Conservation (phyloP, 164 flowering plant species). For the Annona squamosa region DNA sequence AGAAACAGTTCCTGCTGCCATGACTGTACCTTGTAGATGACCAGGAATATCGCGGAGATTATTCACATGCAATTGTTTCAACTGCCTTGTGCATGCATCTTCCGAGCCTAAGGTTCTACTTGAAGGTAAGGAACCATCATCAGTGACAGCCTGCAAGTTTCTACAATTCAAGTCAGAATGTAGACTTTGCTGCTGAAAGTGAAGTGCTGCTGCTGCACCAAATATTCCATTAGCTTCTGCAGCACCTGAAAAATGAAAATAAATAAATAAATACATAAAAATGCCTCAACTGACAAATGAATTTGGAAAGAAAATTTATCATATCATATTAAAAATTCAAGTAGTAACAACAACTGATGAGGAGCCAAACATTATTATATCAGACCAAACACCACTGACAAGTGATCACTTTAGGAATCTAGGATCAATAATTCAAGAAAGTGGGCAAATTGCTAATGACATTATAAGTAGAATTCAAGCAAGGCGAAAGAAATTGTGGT, state of each 20-base stretch:
- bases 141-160: constrained; percentile 27
- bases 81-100: constrained; percentile 57
- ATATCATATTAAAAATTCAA: too few relatives aligned
- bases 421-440: too few relatives aligned
- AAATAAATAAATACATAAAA: background rate
- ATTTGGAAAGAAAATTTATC: too few relatives aligned
- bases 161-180: constrained; percentile 32
- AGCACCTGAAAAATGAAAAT: constrained; percentile 46
- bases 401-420: too few relatives aligned
- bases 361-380: too few relatives aligned
- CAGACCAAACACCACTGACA: too few relatives aligned
- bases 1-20: constrained; percentile 29
- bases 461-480: too few relatives aligned
- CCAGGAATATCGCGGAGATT: constrained; percentile 44
- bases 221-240: constrained; percentile 73
- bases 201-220: constrained; percentile 69
- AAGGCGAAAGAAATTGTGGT: too few relatives aligned
- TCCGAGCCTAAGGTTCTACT: constrained; percentile 31
- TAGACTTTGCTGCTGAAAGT: constrained; percentile 59
- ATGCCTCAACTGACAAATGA: too few relatives aligned
- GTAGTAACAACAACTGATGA: too few relatives aligned
- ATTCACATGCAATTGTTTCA: constrained; percentile 45
- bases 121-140: constrained; percentile 33
- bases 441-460: too few relatives aligned
- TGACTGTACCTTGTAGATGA: constrained; percentile 37